Percentiles rank a stretch among this genome's conserved stretches.
These are phyloP conservation scores for Geosmithia morbida DNA, from an alignment of 2,329 filamentous ascomycete species.

Conservation along the genomic window DNA sequence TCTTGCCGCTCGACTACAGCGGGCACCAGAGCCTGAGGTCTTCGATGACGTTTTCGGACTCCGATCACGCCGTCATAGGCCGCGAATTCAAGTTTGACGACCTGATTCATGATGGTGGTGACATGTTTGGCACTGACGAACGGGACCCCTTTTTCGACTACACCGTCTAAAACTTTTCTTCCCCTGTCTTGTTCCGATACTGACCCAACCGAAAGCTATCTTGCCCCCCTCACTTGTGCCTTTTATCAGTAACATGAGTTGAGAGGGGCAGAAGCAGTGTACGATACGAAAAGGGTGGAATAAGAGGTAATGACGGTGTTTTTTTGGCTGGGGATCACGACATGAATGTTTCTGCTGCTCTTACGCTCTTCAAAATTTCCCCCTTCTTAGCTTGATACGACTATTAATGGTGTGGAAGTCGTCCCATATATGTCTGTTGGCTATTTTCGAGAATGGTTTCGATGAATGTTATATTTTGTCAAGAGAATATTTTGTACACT, in stretches of 20 bases:
- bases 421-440: neutral
- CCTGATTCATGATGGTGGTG: neutral
- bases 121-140: neutral
- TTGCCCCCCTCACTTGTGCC: too few relatives aligned
- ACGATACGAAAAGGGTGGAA: neutral
- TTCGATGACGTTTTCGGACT: slow-evolving; percentile 22
- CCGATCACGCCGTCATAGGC: slow-evolving; percentile 27
- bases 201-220: neutral
- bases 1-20: slow-evolving; percentile 17
- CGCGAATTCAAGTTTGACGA: slow-evolving; percentile 30
- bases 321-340: too few relatives aligned
- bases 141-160: neutral
- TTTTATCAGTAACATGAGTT: too few relatives aligned
- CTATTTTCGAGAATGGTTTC: neutral
- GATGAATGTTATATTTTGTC: neutral
- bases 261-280: neutral
- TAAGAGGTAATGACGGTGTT: neutral
- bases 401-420: neutral
- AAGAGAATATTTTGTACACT: neutral
- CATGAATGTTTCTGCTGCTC: neutral
- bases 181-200: neutral
- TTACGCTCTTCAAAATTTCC: neutral
- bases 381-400: neutral
- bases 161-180: neutral
- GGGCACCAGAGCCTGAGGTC: slow-evolving; percentile 26